Conservation (phyloP, 345 rosid genomes). For the Kandelia obovata region DNA sequence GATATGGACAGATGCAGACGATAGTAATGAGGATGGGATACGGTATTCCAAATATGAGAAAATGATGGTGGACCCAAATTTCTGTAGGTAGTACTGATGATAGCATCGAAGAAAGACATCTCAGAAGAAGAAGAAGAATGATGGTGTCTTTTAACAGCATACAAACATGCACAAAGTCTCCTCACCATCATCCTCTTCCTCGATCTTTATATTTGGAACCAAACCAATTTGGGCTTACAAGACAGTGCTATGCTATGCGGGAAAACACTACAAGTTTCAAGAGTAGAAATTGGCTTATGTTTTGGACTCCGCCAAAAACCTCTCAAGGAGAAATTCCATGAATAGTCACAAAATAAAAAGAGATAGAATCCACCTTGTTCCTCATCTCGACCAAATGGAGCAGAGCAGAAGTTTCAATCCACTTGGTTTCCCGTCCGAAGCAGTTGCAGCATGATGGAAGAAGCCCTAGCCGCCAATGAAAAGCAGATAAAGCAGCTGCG, state of each 20-base stretch:
- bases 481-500: too few relatives aligned
- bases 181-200: slow-evolving; percentile 4
- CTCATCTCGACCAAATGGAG: too few relatives aligned
- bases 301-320: too few relatives aligned
- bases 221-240: background rate
- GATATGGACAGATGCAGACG: background rate
- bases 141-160: background rate
- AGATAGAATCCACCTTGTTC: too few relatives aligned
- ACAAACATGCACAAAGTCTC: slow-evolving; percentile 1
- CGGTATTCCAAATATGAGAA: background rate
- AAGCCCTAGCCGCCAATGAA: too few relatives aligned
- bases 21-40: background rate
- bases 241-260: background rate
- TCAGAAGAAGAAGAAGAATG: background rate
- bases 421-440: too few relatives aligned
- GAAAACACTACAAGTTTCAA: too few relatives aligned
- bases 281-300: too few relatives aligned
- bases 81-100: background rate
- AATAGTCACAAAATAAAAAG: too few relatives aligned
- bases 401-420: too few relatives aligned
- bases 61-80: background rate
- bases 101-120: background rate
- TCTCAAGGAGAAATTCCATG: too few relatives aligned
- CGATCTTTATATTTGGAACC: background rate
- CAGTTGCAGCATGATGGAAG: too few relatives aligned